phyloP scores from a whole-genome alignment of 1,284 basidiomycete genomes.

The Ustilago sp. region DNA sequence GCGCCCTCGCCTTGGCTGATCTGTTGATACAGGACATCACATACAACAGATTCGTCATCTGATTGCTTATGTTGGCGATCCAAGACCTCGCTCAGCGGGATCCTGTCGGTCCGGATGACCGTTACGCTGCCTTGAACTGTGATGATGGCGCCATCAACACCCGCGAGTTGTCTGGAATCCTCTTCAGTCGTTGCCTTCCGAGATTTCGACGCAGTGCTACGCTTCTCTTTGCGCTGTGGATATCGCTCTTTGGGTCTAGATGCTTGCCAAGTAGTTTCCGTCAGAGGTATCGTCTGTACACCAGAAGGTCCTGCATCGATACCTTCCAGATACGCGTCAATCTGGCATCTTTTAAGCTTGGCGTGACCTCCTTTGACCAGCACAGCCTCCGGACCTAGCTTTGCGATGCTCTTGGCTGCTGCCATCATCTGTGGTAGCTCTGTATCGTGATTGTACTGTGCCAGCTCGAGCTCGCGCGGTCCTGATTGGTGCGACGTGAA shows the following conservation, averaged over 20 bases:
- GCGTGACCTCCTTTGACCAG: slow-evolving; percentile 92
- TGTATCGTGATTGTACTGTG: slow-evolving; percentile 23
- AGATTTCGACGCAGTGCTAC: not conserved
- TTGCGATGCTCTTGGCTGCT: slow-evolving; percentile 75
- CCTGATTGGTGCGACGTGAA: slow-evolving; percentile 30
- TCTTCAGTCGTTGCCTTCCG: not conserved
- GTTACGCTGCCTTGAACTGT: slow-evolving; percentile 28
- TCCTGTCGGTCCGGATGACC: slow-evolving; percentile 41
- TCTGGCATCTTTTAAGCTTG: slow-evolving; percentile 21
- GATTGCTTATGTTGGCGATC: not conserved
- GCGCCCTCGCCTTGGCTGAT: slow-evolving; percentile 65
- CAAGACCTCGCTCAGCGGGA: slow-evolving; percentile 43
- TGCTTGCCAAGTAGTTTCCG: not conserved
- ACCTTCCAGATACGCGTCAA: slow-evolving; percentile 21
- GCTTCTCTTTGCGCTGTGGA: slow-evolving; percentile 16
- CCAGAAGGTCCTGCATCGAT: slow-evolving; percentile 1
- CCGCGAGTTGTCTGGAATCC: slow-evolving; percentile 28
- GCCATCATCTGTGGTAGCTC: slow-evolving; percentile 45
- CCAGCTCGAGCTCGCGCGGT: slow-evolving; percentile 26
- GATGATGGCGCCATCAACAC: slow-evolving; percentile 32
- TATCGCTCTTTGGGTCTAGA: slow-evolving; percentile 13
- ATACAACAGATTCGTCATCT: slow-evolving; percentile 71
- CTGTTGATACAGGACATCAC: slow-evolving; percentile 79
- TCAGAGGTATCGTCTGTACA: not conserved
- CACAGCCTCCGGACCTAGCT: slow-evolving; percentile 75